Evolutionary conservation across 2,329 filamentous ascomycete genomes (phyloP).

Genomic region (Incumbomyces delicatus): DNA sequence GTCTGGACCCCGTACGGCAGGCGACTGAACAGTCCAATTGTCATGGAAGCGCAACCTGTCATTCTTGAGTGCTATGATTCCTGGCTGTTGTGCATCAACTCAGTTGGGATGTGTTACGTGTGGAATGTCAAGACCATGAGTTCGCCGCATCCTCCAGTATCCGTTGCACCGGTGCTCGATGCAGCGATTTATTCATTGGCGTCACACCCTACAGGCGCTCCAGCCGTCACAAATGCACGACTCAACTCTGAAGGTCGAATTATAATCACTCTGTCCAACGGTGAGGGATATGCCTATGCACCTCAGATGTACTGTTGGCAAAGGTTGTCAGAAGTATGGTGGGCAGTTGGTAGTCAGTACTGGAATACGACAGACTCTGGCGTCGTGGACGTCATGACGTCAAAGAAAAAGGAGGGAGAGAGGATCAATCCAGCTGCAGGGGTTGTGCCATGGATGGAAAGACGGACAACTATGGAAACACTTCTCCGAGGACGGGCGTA

Average conservation of each 20-base stretch:
- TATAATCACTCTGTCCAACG: constrained; percentile 84
- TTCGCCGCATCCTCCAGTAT: constrained; percentile 81
- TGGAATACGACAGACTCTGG: constrained; percentile 97
- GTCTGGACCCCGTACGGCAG: constrained; percentile 88
- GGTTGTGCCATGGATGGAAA: constrained; percentile 84
- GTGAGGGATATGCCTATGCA: constrained; percentile 87
- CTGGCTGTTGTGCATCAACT: constrained; percentile 83
- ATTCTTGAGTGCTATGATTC: constrained; percentile 83
- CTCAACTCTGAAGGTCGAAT: constrained; percentile 81
- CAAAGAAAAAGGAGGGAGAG: constrained; percentile 46
- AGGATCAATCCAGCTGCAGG: constrained; percentile 67
- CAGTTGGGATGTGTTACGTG: constrained; percentile 79
- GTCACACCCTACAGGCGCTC: constrained; percentile 66
- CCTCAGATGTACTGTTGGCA: constrained; percentile 84
- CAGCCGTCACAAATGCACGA: constrained; percentile 81
- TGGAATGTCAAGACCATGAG: constrained; percentile 83
- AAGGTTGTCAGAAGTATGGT: constrained; percentile 92
- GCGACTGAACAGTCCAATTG: constrained; percentile 70
- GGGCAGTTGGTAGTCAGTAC: constrained; percentile 94
- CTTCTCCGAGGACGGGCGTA: constrained; percentile 86
- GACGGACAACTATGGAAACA: constrained; percentile 88
- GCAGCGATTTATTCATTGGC: constrained; percentile 71
- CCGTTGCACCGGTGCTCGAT: constrained; percentile 78
- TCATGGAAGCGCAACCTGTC: constrained; percentile 86
- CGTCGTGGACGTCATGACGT: constrained; percentile 59